These are phyloP conservation scores for Coemansia sp. DNA, from an alignment of 192 early-diverging fungal genomes.

Conservation along the genomic window DNA sequence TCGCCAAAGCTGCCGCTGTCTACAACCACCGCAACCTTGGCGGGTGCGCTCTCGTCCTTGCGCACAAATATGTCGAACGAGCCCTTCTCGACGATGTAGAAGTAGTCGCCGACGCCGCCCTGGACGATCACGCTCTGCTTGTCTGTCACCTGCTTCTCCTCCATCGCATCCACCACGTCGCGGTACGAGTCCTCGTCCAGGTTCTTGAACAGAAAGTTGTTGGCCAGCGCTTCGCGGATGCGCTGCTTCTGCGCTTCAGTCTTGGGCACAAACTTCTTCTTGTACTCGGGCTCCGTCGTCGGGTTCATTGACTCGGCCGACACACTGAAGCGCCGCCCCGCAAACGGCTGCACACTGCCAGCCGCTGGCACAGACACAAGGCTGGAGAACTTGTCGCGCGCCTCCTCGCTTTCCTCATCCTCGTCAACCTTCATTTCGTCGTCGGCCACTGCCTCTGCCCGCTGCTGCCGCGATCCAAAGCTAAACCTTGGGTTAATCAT, in stretches of 20 bases:
- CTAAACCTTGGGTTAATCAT: constrained; percentile 54
- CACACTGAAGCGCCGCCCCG: constrained; percentile 90
- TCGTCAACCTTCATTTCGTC: constrained; percentile 59
- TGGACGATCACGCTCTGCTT: constrained; percentile 86
- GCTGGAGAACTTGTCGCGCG: constrained; percentile 59
- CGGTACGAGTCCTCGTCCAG: constrained; percentile 94
- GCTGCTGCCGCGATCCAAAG: constrained; percentile 54
- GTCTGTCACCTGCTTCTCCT: constrained; percentile 73
- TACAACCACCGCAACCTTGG: constrained; percentile 77
- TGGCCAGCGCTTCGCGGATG: constrained; percentile 76
- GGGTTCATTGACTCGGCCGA: constrained; percentile 97
- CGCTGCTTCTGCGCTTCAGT: constrained; percentile 78
- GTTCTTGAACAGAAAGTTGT: constrained; percentile 91
- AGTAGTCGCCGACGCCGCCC: constrained; percentile 95
- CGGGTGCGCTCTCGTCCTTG: constrained; percentile 57
- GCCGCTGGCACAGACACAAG: constrained; percentile 56
- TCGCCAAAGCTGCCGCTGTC: constrained; percentile 95
- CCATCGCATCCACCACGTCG: constrained; percentile 96
- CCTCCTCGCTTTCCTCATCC: constrained; percentile 57
- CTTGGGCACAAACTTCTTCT: constrained; percentile 87
- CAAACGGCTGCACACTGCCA: constrained; percentile 68
- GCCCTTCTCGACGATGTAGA: constrained; percentile 96
- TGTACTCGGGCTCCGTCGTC: constrained; percentile 70
- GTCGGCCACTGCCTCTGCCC: constrained; percentile 36
- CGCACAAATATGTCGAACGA: constrained; percentile 87